Percentiles rank a stretch among this genome's conserved stretches.
phyloP scores from a whole-genome alignment of 352 stramenopile genomes.

The Phytophthora agathidicida region DNA sequence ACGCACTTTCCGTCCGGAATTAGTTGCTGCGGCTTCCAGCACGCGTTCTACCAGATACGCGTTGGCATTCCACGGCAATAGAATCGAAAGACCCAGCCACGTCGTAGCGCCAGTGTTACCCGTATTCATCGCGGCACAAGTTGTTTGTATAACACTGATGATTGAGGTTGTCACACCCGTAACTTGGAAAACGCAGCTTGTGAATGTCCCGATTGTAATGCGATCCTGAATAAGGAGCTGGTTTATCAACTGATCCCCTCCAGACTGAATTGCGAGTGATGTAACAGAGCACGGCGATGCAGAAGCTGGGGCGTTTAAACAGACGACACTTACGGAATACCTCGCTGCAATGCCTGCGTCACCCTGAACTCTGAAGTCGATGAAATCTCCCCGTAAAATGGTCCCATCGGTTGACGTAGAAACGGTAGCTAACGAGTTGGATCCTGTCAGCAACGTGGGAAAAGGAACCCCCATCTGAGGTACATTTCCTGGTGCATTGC shows the following conservation, averaged over 20 bases:
- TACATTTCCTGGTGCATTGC: constrained; percentile 94
- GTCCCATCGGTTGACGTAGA: constrained; percentile 53
- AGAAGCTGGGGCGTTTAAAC: constrained; percentile 2
- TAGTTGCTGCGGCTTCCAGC: constrained; percentile 61
- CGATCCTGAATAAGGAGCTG: constrained; percentile 50
- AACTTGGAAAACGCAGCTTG: constrained; percentile 63
- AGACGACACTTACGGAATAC: constrained; percentile 28
- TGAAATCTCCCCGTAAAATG: constrained; percentile 91
- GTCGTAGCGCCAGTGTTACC: constrained; percentile 25
- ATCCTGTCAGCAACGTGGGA: constrained; percentile 34
- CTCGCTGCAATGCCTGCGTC: constrained; percentile 65
- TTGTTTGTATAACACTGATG: background rate
- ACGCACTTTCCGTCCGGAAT: constrained; percentile 72
- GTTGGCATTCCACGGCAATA: constrained; percentile 75
- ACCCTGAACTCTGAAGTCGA: constrained; percentile 79
- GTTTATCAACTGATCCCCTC: constrained; percentile 35
- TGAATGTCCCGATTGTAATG: constrained; percentile 60
- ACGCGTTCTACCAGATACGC: constrained; percentile 50
- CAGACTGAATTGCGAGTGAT: constrained; percentile 18
- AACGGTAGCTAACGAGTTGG: constrained; percentile 32
- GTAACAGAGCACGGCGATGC: constrained; percentile 7
- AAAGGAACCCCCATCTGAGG: constrained; percentile 76
- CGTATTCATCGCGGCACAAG: constrained; percentile 25
- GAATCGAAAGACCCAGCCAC: constrained; percentile 31
- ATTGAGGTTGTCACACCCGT: constrained; percentile 30